Percentiles rank a stretch among this genome's conserved stretches.
phyloP scores from a whole-genome alignment of 257 asterid species.

The Cynanchum wilfordii region DNA sequence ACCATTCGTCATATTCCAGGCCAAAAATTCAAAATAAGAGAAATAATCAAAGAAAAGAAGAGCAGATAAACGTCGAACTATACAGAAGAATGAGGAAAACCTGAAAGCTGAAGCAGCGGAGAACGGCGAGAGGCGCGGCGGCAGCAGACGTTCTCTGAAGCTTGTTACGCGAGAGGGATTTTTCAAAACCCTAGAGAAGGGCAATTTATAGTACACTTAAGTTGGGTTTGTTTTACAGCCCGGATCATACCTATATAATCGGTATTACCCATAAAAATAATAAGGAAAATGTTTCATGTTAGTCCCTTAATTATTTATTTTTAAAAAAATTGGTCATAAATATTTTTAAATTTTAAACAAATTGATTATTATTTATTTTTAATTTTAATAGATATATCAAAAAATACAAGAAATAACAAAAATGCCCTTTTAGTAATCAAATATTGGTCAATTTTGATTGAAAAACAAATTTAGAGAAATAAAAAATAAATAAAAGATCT shows the following conservation, averaged over 20 bases:
- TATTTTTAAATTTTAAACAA: too few relatives aligned
- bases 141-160: not conserved
- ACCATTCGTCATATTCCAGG: not conserved
- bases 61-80: not conserved
- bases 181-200: not conserved
- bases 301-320: too few relatives aligned
- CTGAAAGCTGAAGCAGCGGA: not conserved
- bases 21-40: not conserved
- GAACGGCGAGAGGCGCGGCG: not conserved
- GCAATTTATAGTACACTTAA: not conserved
- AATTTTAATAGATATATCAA: too few relatives aligned
- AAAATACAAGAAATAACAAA: too few relatives aligned
- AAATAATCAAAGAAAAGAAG: not conserved
- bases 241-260: not conserved
- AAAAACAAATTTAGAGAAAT: too few relatives aligned
- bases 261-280: not conserved
- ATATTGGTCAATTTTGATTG: too few relatives aligned
- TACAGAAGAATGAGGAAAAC: not conserved
- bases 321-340: too few relatives aligned
- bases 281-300: not conserved
- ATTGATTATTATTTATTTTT: too few relatives aligned
- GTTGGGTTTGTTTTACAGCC: not conserved
- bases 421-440: too few relatives aligned
- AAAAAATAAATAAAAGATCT: too few relatives aligned
- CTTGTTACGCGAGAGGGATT: not conserved